These are phyloP conservation scores for Endothia cerciana DNA, from an alignment of 2,329 filamentous ascomycete genomes.

Conservation along the genomic window DNA sequence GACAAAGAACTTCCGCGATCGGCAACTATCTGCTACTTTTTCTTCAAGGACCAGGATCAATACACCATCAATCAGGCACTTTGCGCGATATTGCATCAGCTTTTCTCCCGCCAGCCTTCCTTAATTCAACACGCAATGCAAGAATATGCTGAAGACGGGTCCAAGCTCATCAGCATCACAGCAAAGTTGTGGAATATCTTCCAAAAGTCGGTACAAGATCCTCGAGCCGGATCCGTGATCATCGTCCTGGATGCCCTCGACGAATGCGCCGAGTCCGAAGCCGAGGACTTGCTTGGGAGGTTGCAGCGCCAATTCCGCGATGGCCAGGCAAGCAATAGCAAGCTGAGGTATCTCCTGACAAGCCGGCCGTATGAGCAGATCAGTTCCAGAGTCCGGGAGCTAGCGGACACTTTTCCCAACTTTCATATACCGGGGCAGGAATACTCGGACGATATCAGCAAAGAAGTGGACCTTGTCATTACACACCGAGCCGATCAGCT, in stretches of 20 bases:
- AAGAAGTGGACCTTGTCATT: background rate
- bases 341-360: background rate
- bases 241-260: background rate
- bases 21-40: background rate
- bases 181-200: background rate
- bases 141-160: background rate
- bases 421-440: background rate
- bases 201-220: background rate
- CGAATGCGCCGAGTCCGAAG: background rate
- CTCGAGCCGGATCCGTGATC: background rate
- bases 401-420: background rate
- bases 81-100: background rate
- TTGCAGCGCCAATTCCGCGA: background rate
- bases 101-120: background rate
- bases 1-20: background rate
- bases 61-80: background rate
- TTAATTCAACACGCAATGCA: background rate
- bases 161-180: background rate
- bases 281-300: background rate
- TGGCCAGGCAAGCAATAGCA: background rate
- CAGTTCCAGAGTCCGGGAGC: background rate
- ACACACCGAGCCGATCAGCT: background rate
- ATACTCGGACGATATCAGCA: background rate
- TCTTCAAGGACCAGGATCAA: constrained; percentile 4
- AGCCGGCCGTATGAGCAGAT: background rate